Conservation (phyloP, 805 yeast species). For the Starmerella khaoyaiensis region DNA sequence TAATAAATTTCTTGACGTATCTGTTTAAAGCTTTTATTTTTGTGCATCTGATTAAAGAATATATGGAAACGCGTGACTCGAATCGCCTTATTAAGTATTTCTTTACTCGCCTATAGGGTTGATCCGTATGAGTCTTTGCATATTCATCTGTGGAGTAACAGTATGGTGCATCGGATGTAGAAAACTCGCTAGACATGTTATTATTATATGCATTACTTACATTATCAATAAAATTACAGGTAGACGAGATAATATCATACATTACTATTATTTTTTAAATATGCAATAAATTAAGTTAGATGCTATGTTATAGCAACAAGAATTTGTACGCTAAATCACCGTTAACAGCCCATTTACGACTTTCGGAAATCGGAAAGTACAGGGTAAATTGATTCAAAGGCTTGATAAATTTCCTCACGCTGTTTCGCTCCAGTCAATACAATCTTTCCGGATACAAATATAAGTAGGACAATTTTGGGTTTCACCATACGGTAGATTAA, state of each 20-base stretch:
- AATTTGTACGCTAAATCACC: background rate
- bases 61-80: no score
- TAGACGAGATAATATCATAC: background rate
- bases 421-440: constrained; percentile 98
- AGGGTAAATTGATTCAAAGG: constrained; percentile 96
- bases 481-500: constrained; percentile 98
- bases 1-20: no score
- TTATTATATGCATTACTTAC: no score
- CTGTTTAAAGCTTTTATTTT: no score
- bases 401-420: constrained; percentile 95
- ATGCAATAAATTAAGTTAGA: constrained; percentile 10
- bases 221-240: no score
- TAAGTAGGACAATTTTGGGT: constrained; percentile 90
- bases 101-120: no score
- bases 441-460: constrained; percentile 93
- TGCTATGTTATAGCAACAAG: background rate
- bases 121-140: no score
- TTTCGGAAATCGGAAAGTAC: constrained; percentile 96
- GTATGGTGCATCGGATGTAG: no score
- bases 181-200: no score
- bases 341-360: constrained; percentile 30
- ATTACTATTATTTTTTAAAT: background rate
- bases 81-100: no score
- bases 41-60: no score
- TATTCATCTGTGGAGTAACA: no score